These are phyloP conservation scores for Arthroderma uncinatum DNA, from an alignment of 2,329 filamentous ascomycete species.

Conservation along the genomic window DNA sequence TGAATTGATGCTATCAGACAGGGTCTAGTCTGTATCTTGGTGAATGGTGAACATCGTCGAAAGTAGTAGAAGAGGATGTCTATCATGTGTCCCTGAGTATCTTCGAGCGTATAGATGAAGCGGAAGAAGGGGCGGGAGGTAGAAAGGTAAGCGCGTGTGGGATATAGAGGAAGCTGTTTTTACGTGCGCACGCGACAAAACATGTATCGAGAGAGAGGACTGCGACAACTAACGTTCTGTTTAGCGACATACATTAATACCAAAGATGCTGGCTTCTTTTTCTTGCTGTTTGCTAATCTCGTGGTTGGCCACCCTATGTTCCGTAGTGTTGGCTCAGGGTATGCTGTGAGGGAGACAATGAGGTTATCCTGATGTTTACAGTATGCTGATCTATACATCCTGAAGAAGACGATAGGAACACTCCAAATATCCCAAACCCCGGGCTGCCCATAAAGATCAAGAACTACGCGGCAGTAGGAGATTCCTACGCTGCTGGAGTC, in stretches of 20 bases:
- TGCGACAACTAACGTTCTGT: no score
- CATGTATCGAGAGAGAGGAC: no score
- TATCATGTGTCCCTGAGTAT: no score
- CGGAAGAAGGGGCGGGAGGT: no score
- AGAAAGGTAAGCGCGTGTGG: neutral
- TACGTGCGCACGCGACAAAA: neutral
- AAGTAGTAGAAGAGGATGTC: no score
- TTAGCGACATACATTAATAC: no score
- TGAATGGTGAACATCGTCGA: no score
- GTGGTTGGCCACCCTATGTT: neutral
- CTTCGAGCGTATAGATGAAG: no score
- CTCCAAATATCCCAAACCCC: neutral
- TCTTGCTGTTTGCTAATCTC: neutral
- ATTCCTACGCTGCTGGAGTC: slow-evolving; percentile 21
- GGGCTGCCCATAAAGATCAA: neutral
- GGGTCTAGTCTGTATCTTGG: no score
- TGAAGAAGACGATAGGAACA: neutral
- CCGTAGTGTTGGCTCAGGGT: neutral
- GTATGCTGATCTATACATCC: neutral
- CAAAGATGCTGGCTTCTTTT: neutral
- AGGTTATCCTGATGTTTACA: neutral
- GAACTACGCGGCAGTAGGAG: slow-evolving; percentile 20
- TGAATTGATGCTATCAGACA: no score
- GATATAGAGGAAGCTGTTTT: neutral
- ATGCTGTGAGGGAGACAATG: neutral